These are phyloP conservation scores for Tylopilus intermedius DNA, from an alignment of 768 basidiomycete genomes.

Conservation along the genomic window DNA sequence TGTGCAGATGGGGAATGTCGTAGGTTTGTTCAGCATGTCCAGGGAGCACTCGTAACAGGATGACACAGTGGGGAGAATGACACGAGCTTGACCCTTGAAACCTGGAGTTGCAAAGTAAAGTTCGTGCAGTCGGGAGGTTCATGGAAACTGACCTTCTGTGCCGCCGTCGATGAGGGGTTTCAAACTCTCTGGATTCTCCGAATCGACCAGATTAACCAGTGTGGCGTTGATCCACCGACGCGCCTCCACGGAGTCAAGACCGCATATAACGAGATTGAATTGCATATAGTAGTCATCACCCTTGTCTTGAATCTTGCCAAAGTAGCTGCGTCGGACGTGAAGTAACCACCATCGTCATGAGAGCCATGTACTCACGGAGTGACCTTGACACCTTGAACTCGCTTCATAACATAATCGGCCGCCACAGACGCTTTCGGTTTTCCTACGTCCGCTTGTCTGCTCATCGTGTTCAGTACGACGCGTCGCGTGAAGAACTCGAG, in stretches of 20 bases:
- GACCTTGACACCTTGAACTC: conserved; percentile 93
- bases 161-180: conserved; percentile 98
- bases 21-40: conserved; percentile 97
- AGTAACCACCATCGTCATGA: conserved; percentile 2
- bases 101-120: conserved; percentile 43
- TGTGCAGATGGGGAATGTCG: conserved; percentile 96
- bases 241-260: conserved; percentile 95
- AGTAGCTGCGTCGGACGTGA: conserved; percentile 54
- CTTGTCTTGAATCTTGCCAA: conserved; percentile 98
- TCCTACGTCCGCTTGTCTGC: conserved; percentile 85
- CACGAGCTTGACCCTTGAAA: conserved; percentile 97
- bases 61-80: conserved; percentile 90
- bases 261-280: conserved; percentile 96
- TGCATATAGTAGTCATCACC: conserved; percentile 92
- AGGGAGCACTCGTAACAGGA: conserved; percentile 98
- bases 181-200: conserved; percentile 86
- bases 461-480: conserved; percentile 1
- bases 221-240: conserved; percentile 99
- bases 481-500: not conserved
- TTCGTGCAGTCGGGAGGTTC: not conserved
- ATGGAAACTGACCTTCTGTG: conserved; percentile 71
- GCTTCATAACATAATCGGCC: conserved; percentile 94
- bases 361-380: conserved; percentile 67
- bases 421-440: conserved; percentile 91
- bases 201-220: conserved; percentile 89